A percentile compares a stretch with the other conserved stretches of the same genome.
Conservation (phyloP, 2,329 filamentous ascomycete species). For the Colletotrichum sp. region DNA sequence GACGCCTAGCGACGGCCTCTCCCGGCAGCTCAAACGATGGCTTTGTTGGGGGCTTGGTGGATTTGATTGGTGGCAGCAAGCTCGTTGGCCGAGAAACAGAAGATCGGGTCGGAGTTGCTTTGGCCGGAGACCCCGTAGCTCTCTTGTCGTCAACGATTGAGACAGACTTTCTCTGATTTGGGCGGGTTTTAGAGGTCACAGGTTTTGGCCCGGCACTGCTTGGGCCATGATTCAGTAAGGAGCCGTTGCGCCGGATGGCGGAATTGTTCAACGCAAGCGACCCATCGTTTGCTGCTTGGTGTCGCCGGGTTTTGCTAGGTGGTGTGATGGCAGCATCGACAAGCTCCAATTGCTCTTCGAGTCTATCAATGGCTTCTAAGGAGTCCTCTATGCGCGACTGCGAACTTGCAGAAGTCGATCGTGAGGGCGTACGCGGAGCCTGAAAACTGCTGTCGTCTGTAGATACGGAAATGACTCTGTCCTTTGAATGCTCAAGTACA, state of each 20-base stretch:
- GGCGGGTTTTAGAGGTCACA: constrained; percentile 34
- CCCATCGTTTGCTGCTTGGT: background rate
- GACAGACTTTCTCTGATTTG: constrained; percentile 45
- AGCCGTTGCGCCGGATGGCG: background rate
- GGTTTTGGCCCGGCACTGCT: constrained; percentile 48
- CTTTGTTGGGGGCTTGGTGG: constrained; percentile 58
- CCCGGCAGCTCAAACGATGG: constrained; percentile 67
- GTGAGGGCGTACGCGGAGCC: constrained; percentile 2
- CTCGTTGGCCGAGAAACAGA: constrained; percentile 40
- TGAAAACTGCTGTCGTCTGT: background rate
- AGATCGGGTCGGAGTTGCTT: constrained; percentile 26
- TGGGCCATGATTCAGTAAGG: constrained; percentile 29
- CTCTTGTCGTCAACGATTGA: constrained; percentile 32
- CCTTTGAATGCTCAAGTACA: background rate
- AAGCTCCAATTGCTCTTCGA: constrained; percentile 67
- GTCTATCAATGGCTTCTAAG: constrained; percentile 63
- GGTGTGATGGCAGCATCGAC: constrained; percentile 45
- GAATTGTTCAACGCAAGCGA: background rate
- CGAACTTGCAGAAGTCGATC: constrained; percentile 24
- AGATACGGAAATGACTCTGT: constrained; percentile 4
- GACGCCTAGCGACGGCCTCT: constrained; percentile 61
- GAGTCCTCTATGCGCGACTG: constrained; percentile 66
- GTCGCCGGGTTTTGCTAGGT: constrained; percentile 22
- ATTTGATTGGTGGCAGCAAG: constrained; percentile 55
- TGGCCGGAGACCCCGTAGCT: constrained; percentile 19